phyloP scores from a whole-genome alignment of 164 flowering plant species.

The Nymphaea thermarum region DNA sequence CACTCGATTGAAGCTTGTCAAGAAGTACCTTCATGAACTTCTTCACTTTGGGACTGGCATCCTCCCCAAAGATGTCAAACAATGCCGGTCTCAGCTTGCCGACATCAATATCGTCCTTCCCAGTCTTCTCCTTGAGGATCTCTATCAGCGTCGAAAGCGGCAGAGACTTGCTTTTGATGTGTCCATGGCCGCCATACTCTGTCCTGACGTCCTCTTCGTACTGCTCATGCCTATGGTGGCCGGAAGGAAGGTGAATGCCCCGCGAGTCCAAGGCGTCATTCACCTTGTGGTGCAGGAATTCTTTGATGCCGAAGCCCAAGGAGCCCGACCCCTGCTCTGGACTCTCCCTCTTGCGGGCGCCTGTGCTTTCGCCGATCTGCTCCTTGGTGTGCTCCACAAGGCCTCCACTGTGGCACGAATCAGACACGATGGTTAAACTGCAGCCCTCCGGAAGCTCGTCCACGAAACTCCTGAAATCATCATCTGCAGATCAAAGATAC shows the following conservation, averaged over 20 bases:
- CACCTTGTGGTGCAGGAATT: slow-evolving; percentile 42
- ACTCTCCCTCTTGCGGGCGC: slow-evolving; percentile 3
- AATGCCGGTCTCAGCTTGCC: slow-evolving; percentile 77
- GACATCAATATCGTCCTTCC: slow-evolving; percentile 88
- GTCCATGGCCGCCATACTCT: slow-evolving; percentile 15
- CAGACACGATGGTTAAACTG: slow-evolving; percentile 68
- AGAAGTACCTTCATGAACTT: slow-evolving; percentile 82
- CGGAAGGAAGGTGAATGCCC: slow-evolving; percentile 46
- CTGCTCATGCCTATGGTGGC: slow-evolving; percentile 9
- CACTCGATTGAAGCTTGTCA: slow-evolving; percentile 41
- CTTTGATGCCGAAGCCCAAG: slow-evolving; percentile 43
- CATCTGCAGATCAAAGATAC: slow-evolving; percentile 36
- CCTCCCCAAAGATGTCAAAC: slow-evolving; percentile 79
- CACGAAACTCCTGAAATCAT: slow-evolving; percentile 79
- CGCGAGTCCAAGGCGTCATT: slow-evolving; percentile 61
- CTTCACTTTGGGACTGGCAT: slow-evolving; percentile 92
- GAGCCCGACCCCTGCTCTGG: slow-evolving; percentile 5
- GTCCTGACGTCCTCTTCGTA: slow-evolving; percentile 11
- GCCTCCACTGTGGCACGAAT: slow-evolving; percentile 97
- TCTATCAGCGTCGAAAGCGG: slow-evolving; percentile 83
- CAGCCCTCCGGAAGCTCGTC: slow-evolving; percentile 59
- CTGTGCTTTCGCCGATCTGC: slow-evolving; percentile 88
- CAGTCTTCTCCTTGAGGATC: slow-evolving; percentile 85
- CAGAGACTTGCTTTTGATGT: slow-evolving; percentile 50
- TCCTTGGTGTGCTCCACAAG: slow-evolving; percentile 75